phyloP scores from a whole-genome alignment of 805 yeast genomes.

The Saccharomycopsis sp. region DNA sequence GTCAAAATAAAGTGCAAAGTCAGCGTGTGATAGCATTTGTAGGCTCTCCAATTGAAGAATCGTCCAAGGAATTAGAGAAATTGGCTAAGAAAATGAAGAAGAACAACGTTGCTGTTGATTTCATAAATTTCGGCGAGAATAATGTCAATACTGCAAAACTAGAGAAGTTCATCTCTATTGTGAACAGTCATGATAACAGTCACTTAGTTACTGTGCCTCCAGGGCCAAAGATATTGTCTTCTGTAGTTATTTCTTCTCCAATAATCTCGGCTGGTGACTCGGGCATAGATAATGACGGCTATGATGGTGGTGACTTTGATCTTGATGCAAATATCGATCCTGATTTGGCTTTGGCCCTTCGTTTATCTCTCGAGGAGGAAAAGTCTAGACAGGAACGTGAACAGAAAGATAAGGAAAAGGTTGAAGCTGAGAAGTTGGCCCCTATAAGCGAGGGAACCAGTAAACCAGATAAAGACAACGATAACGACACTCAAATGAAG shows the following conservation, averaged over 20 bases:
- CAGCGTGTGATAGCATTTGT: constrained; percentile 88
- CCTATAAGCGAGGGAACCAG: not conserved
- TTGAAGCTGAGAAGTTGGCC: not conserved
- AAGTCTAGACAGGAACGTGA: constrained; percentile 81
- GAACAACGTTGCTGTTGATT: constrained; percentile 83
- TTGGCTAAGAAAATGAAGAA: constrained; percentile 91
- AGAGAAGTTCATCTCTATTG: constrained; percentile 68
- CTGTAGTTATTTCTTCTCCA: constrained; percentile 69
- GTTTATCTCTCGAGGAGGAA: constrained; percentile 93
- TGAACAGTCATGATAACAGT: constrained; percentile 69
- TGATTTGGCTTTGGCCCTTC: constrained; percentile 90
- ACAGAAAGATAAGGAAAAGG: constrained; percentile 18
- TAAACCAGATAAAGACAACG: not conserved
- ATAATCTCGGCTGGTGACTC: constrained; percentile 47
- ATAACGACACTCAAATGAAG: constrained; percentile 1
- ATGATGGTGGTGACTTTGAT: constrained; percentile 35
- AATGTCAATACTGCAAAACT: constrained; percentile 67
- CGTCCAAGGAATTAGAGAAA: constrained; percentile 65
- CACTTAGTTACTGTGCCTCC: constrained; percentile 85
- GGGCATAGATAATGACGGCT: constrained; percentile 38
- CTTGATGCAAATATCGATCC: constrained; percentile 61
- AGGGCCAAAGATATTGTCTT: constrained; percentile 78
- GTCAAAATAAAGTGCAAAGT: constrained; percentile 87
- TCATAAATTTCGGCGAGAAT: constrained; percentile 90
- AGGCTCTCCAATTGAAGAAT: constrained; percentile 74